Base-by-base conservation (phyloP, 345 rosid genomes). In the Eucalyptus rudis region DNA sequence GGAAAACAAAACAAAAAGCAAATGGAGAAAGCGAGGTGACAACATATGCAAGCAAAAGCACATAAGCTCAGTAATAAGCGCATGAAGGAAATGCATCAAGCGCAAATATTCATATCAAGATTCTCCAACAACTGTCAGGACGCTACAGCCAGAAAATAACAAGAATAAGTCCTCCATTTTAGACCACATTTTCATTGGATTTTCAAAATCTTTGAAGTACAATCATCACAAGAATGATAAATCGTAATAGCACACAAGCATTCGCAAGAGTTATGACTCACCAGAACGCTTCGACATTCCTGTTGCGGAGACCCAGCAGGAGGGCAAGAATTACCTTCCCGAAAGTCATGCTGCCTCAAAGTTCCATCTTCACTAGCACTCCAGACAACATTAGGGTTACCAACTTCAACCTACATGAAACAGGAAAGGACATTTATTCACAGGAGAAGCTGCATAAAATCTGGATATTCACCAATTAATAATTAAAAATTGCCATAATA, bases 311-410 rank as follows among this genome's bases (percentile, higher is more conserved):
- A 93, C 84, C 99, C 98, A 19, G 95, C 92, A 83, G 95, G 96
- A 90, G 99, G 99, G 92, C 99, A 98, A 91, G 97, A 93, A 89
- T 95, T 86, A 88, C 95, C 93, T 91, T 98, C 98, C 76, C 98
- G 94, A 89, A 96, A 94, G 91, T 97, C 99, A 93, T 98, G 99
- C 90, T 98, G 99, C 91, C 98, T 92, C 88, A 98, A 91, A 84
- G 99, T 98, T 90, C 99, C 99, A 94, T 98, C 99, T 94, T 98
- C 99, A 93, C 99, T 97, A 56, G 99, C 98, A 92, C 99, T 97
- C 99, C 99, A 97, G 33, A 98, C 96, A 89, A 98, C 96, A 92
- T 97, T 94, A 56, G 99, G 99, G 87, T 98, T 98, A 56, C 98
- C 99, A 89, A 93, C 94, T 92, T 98, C 99, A 89, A 98, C 98